Base-by-base conservation (phyloP, 2,329 filamentous ascomycete species). In the Nothophoma quercina region DNA sequence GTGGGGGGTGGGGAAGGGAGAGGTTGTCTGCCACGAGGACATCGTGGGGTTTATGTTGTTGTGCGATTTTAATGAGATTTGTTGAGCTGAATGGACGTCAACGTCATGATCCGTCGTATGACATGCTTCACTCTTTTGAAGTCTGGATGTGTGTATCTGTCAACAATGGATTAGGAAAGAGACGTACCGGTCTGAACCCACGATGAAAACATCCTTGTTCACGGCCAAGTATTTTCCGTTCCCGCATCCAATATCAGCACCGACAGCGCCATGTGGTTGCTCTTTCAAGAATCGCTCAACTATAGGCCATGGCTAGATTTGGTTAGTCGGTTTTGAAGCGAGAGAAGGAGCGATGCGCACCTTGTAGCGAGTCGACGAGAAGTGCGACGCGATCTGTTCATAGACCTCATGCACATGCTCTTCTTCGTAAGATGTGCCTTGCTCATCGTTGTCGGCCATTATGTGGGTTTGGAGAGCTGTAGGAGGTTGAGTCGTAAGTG, bases 201-300 rank as follows among this genome's bases (percentile, higher is more conserved):
- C 73, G 46, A 97, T 88, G 77, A 90, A 92, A 40, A 96, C 77
- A 64, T 85, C 77, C 18, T 81, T 82, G 75, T 96, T 96, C 51
- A 96, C 89, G 55, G 83, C 79, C 55, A 98, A 80, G 73, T 98
- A 97, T 80, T 98, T 98, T 63, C 95, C 95, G 77, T 99, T 99
- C 54, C 95, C 95, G 76, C 95, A 98, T 55, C 95, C 95, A 50
- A 98, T 82, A 75, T 99, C 95, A 25, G 96, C 81, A 8, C 95
- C 95, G 49, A 98, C 77, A 41, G 90, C 84, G 21, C 93, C 93
- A 10, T 86, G 77, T 0, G 81, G 71, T 39, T 89, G 83, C 25
- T 79, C 78, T 41, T 80, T 77, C 28, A 98, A 83, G 72, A 97
- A 98, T 28, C 80, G 79, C 58, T 92, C 85, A 49, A 98, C 90